Conservation (phyloP, 2,329 filamentous ascomycete genomes). For the Alternaria sp. region DNA sequence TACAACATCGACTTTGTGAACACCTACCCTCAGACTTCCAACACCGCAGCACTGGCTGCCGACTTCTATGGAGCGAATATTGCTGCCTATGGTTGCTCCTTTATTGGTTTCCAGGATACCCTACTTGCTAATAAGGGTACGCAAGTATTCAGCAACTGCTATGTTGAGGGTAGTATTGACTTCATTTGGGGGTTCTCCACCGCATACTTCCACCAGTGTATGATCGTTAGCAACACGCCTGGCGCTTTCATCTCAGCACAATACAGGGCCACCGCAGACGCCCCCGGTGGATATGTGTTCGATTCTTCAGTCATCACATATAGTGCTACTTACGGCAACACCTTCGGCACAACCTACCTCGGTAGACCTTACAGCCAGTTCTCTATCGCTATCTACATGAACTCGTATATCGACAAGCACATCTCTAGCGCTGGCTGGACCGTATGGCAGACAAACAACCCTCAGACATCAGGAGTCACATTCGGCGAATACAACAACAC, state of each 20-base stretch:
- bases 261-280: slow-evolving; percentile 17
- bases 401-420: slow-evolving; percentile 46
- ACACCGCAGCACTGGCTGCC: slow-evolving; percentile 51
- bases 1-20: slow-evolving; percentile 52
- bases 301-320: slow-evolving; percentile 55
- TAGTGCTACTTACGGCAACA: slow-evolving; percentile 41
- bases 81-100: slow-evolving; percentile 61
- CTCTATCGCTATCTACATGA: slow-evolving; percentile 45
- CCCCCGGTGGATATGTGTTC: slow-evolving; percentile 58
- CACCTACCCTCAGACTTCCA: slow-evolving; percentile 29
- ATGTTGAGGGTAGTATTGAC: slow-evolving; percentile 63
- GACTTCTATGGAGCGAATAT: slow-evolving; percentile 57
- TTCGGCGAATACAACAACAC: slow-evolving; percentile 46
- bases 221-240: slow-evolving; percentile 33
- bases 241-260: slow-evolving; percentile 30
- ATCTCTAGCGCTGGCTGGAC: slow-evolving; percentile 43
- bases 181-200: slow-evolving; percentile 62
- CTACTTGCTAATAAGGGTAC: slow-evolving; percentile 52
- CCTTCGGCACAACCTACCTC: slow-evolving; percentile 48
- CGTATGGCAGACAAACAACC: slow-evolving; percentile 40
- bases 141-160: slow-evolving; percentile 61
- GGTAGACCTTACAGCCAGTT: slow-evolving; percentile 54
- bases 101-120: slow-evolving; percentile 64
- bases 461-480: slow-evolving; percentile 44
- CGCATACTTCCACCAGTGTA: slow-evolving; percentile 58